Evolutionary conservation across 2,329 filamentous ascomycete species (phyloP).

Genomic region (Paraconiothyrium brasiliense): DNA sequence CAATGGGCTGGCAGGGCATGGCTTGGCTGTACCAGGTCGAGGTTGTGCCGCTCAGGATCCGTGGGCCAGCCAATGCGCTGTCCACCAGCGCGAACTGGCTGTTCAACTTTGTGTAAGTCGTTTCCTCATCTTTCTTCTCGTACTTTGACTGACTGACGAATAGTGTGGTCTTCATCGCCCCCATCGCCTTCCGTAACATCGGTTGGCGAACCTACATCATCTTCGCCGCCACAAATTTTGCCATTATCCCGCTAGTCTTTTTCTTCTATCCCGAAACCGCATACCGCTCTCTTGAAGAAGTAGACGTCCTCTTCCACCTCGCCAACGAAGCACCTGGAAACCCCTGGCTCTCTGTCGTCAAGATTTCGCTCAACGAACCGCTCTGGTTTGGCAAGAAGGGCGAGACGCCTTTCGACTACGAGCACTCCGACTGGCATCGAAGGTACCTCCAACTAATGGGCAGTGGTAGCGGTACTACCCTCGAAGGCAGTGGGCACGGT

Average conservation of each 20-base stretch:
- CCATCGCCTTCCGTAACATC: constrained; percentile 65
- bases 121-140: neutral
- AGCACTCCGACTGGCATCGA: constrained; percentile 41
- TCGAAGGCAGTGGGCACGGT: neutral
- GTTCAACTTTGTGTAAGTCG: constrained; percentile 59
- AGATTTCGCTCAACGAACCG: constrained; percentile 60
- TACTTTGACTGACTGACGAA: neutral
- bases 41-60: constrained; percentile 87
- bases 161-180: constrained; percentile 72
- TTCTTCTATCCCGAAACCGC: constrained; percentile 70
- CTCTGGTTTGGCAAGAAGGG: constrained; percentile 66
- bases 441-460: constrained; percentile 19
- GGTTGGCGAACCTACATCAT: constrained; percentile 67
- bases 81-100: constrained; percentile 93
- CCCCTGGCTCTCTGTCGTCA: constrained; percentile 59
- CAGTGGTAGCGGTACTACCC: constrained; percentile 11
- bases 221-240: constrained; percentile 63
- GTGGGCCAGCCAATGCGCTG: constrained; percentile 84
- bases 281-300: constrained; percentile 68
- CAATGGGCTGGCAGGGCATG: constrained; percentile 78
- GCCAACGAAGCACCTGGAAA: constrained; percentile 59
- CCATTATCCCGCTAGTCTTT: constrained; percentile 64
- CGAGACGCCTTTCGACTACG: constrained; percentile 62
- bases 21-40: constrained; percentile 74
- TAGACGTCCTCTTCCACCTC: constrained; percentile 70